phyloP scores from a whole-genome alignment of 2,329 filamentous ascomycete species.

The Grosmannia huntii region DNA sequence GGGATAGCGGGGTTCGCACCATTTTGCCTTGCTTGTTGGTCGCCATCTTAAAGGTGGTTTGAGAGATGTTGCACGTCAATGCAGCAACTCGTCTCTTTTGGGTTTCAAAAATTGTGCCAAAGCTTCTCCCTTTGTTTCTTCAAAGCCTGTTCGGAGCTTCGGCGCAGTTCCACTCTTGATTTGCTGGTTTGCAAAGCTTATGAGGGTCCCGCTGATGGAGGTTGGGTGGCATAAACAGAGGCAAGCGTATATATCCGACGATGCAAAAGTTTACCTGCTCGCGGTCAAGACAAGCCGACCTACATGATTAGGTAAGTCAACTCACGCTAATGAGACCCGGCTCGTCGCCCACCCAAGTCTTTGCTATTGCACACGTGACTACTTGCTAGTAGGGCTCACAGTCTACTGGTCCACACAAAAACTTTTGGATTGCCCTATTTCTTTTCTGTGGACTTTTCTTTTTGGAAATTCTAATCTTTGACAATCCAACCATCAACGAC shows the following conservation, averaged over 20 bases:
- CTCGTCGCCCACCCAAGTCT: constrained; percentile 8
- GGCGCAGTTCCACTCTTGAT: constrained; percentile 4
- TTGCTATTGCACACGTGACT: constrained; percentile 3
- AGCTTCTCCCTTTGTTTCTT: constrained; percentile 1
- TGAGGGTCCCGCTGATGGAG: constrained; percentile 4
- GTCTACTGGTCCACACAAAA: constrained; percentile 8
- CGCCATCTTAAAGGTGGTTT: constrained; percentile 42
- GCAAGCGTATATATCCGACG: neutral
- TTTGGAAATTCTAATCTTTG: constrained; percentile 1
- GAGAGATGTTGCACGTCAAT: constrained; percentile 17
- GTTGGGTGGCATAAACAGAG: constrained; percentile 1
- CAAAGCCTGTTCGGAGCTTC: constrained; percentile 5
- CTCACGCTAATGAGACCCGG: neutral
- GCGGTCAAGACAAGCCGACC: neutral
- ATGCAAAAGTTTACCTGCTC: constrained; percentile 3
- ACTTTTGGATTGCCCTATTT: constrained; percentile 1
- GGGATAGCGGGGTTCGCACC: constrained; percentile 51
- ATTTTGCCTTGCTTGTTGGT: constrained; percentile 96
- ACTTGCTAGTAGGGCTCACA: constrained; percentile 5
- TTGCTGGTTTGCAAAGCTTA: constrained; percentile 1
- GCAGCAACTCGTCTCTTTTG: constrained; percentile 20
- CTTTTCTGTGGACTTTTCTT: constrained; percentile 8
- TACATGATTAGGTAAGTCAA: neutral
- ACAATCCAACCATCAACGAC: constrained; percentile 1
- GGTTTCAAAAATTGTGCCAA: constrained; percentile 26